Conservation (phyloP, 148 eudicot genomes). For the Persicaria tinctoria region DNA sequence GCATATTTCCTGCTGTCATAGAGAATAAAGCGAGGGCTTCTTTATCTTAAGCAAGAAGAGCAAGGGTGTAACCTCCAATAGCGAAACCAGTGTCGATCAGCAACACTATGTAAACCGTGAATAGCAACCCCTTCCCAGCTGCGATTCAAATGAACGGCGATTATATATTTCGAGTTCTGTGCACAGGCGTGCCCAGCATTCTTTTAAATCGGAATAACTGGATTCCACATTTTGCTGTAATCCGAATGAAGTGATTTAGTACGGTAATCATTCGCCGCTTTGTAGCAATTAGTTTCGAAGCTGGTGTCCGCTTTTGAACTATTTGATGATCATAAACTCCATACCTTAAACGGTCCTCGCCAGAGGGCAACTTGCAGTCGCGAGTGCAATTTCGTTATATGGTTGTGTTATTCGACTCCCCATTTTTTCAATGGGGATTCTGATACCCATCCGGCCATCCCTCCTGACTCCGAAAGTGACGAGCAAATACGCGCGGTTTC, state of each 20-base stretch:
- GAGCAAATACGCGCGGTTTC: too few relatives aligned
- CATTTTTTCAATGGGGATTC: too few relatives aligned
- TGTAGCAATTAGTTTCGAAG: too few relatives aligned
- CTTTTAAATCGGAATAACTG: not conserved
- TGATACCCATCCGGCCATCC: too few relatives aligned
- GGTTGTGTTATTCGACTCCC: too few relatives aligned
- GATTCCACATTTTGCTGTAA: conserved; percentile 10
- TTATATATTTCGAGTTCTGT: not conserved
- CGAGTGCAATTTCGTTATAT: too few relatives aligned
- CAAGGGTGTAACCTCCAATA: conserved; percentile 54
- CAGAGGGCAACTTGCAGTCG: too few relatives aligned
- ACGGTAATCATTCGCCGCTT: too few relatives aligned
- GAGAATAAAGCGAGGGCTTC: conserved; percentile 49
- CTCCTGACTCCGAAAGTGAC: too few relatives aligned
- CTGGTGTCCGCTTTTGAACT: too few relatives aligned
- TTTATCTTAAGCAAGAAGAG: conserved; percentile 51
- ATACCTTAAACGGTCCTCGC: too few relatives aligned
- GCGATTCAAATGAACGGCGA: not conserved
- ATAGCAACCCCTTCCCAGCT: not conserved
- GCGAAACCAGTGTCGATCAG: not conserved
- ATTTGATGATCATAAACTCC: too few relatives aligned
- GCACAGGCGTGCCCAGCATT: not conserved
- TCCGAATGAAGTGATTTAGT: not conserved
- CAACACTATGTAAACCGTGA: not conserved
- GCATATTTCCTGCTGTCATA: conserved; percentile 9